These are phyloP conservation scores for Saccharomyces hybrid DNA, from an alignment of 1,139 yeast genomes.

Conservation along the genomic window DNA sequence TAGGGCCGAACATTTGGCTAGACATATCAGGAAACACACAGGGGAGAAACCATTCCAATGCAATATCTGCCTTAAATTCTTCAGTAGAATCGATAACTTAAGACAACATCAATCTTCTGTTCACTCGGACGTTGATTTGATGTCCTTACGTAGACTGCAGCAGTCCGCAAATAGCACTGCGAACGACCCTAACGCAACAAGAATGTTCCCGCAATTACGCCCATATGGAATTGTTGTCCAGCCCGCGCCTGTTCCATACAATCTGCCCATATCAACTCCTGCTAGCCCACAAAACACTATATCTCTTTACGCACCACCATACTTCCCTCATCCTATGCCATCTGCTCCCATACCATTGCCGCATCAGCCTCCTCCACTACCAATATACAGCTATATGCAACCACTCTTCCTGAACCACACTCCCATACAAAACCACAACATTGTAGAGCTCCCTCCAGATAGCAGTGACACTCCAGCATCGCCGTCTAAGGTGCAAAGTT, in stretches of 20 bases:
- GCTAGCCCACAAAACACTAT: neutral
- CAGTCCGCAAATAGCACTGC: neutral
- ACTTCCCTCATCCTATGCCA: neutral
- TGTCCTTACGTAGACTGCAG: neutral
- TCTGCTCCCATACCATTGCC: neutral
- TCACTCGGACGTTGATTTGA: slow-evolving; percentile 43
- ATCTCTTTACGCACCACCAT: neutral
- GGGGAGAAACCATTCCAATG: slow-evolving; percentile 94
- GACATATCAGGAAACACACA: slow-evolving; percentile 89
- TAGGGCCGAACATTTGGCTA: slow-evolving; percentile 80
- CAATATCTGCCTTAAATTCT: slow-evolving; percentile 70
- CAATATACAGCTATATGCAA: neutral
- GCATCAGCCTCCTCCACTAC: neutral
- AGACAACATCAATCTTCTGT: slow-evolving; percentile 92
- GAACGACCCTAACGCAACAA: neutral
- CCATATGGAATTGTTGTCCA: neutral
- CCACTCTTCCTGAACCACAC: neutral
- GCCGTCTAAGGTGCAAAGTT: neutral
- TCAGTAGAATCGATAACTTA: slow-evolving; percentile 78
- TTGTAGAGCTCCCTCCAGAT: neutral
- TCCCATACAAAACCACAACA: neutral
- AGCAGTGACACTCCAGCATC: neutral
- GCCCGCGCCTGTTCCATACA: neutral
- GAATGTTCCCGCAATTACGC: neutral
- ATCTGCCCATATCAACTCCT: neutral